phyloP scores from a whole-genome alignment of 2,329 filamentous ascomycete genomes.

The Fusarium dimerum region DNA sequence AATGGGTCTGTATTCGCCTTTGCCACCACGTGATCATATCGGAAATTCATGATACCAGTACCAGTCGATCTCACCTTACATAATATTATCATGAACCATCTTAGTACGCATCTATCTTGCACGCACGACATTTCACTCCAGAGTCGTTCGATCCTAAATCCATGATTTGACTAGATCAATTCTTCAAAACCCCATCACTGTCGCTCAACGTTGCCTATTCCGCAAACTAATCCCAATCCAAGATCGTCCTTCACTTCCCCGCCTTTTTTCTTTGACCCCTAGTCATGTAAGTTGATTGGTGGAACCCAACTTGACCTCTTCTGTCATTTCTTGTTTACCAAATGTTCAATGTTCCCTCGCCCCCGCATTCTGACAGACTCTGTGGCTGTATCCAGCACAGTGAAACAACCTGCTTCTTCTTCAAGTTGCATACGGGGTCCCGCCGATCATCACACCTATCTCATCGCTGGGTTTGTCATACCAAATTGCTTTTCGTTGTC shows the following conservation, averaged over 20 bases:
- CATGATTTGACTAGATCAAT: too few species aligned
- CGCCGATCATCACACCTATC: neutral
- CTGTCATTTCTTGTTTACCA: slow-evolving; percentile 15
- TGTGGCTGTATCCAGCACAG: neutral
- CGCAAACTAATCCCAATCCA: neutral
- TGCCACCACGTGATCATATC: neutral
- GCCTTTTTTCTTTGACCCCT: neutral
- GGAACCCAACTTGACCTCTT: slow-evolving; percentile 10
- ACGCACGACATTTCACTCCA: too few species aligned
- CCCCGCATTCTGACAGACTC: neutral
- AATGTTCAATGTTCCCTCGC: neutral
- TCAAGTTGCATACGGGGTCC: neutral
- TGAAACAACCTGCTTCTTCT: neutral
- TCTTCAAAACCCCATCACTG: too few species aligned
- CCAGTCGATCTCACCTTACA: too few species aligned
- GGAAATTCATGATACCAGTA: neutral
- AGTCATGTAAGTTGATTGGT: slow-evolving; percentile 33
- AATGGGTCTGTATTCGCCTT: neutral
- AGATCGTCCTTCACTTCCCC: neutral
- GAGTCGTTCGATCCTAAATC: too few species aligned
- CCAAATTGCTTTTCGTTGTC: neutral
- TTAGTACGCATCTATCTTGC: too few species aligned
- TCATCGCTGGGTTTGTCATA: neutral
- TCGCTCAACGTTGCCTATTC: neutral
- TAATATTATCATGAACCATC: too few species aligned